phyloP scores from a whole-genome alignment of 495 filamentous ascomycete genomes.

The Physcia stellaris region DNA sequence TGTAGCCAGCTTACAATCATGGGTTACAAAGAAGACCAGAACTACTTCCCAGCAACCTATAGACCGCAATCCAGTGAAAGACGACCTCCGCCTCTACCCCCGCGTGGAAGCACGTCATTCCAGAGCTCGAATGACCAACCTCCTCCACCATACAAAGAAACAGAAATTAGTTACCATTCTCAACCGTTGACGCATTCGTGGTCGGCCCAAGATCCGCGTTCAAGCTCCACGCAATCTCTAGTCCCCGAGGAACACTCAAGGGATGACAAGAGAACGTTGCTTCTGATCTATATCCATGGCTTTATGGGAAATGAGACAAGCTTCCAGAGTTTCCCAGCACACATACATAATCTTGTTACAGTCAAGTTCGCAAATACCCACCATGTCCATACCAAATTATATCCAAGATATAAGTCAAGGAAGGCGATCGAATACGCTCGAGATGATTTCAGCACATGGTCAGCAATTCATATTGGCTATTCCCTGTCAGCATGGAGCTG shows the following conservation, averaged over 20 bases:
- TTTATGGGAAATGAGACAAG: constrained; percentile 86
- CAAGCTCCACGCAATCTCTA: constrained; percentile 51
- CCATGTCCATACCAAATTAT: constrained; percentile 78
- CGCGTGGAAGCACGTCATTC: neutral
- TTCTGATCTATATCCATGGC: constrained; percentile 81
- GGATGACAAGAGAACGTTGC: constrained; percentile 39
- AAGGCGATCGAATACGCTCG: constrained; percentile 57
- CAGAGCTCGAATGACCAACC: constrained; percentile 1
- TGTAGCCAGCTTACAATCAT: constrained; percentile 1
- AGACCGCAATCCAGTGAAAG: neutral
- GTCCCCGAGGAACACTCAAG: constrained; percentile 30
- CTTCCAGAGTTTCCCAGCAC: constrained; percentile 76
- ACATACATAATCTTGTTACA: constrained; percentile 71
- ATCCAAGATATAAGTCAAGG: constrained; percentile 79
- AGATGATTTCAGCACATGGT: constrained; percentile 75
- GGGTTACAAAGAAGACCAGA: constrained; percentile 12
- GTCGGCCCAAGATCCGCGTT: constrained; percentile 38
- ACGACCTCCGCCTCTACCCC: neutral
- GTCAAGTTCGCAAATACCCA: constrained; percentile 54
- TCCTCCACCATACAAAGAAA: constrained; percentile 10
- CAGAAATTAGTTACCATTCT: constrained; percentile 2
- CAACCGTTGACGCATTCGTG: constrained; percentile 13
- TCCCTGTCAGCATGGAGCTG: neutral
- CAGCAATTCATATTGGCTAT: too few species aligned
- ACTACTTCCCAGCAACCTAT: neutral